Percentiles rank a stretch among this genome's conserved stretches.
These are phyloP conservation scores for Arachnomyces sp. DNA, from an alignment of 2,329 filamentous ascomycete genomes.

Conservation along the genomic window DNA sequence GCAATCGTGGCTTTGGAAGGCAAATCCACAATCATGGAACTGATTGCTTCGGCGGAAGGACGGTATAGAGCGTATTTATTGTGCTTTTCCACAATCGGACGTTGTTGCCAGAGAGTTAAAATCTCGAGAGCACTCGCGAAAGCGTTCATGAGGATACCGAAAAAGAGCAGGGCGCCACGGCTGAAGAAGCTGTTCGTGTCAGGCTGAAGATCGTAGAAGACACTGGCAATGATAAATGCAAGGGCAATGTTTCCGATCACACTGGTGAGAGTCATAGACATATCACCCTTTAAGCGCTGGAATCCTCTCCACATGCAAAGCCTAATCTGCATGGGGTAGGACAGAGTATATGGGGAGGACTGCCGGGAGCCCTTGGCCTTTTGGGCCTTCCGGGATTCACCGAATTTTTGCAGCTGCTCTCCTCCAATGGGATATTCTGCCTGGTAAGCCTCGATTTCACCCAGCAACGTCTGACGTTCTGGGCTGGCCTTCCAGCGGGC, in stretches of 20 bases:
- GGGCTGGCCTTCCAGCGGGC: conserved; percentile 48
- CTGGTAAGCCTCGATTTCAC: conserved; percentile 40
- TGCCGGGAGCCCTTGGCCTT: conserved; percentile 28
- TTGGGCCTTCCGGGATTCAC: conserved; percentile 35
- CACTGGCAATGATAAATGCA: conserved; percentile 68
- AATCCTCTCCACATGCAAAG: conserved; percentile 79
- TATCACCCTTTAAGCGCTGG: conserved; percentile 67
- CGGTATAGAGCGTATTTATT: conserved; percentile 80
- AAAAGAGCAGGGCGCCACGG: conserved; percentile 75
- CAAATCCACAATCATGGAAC: conserved; percentile 78
- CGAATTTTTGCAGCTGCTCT: conserved; percentile 32
- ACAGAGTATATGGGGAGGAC: conserved; percentile 67
- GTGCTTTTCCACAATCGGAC: conserved; percentile 89
- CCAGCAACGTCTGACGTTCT: conserved; percentile 35
- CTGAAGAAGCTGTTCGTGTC: conserved; percentile 68
- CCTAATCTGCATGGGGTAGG: conserved; percentile 64
- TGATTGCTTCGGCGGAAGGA: conserved; percentile 77
- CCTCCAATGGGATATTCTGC: conserved; percentile 36
- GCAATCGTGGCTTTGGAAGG: conserved; percentile 73
- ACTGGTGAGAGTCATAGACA: conserved; percentile 62
- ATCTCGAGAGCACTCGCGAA: conserved; percentile 79
- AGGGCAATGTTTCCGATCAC: conserved; percentile 64
- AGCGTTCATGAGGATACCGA: conserved; percentile 78
- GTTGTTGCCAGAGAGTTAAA: conserved; percentile 76
- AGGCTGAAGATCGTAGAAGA: conserved; percentile 68